Conservation (phyloP, 352 stramenopile genomes). For the Pythium phragmiticola region DNA sequence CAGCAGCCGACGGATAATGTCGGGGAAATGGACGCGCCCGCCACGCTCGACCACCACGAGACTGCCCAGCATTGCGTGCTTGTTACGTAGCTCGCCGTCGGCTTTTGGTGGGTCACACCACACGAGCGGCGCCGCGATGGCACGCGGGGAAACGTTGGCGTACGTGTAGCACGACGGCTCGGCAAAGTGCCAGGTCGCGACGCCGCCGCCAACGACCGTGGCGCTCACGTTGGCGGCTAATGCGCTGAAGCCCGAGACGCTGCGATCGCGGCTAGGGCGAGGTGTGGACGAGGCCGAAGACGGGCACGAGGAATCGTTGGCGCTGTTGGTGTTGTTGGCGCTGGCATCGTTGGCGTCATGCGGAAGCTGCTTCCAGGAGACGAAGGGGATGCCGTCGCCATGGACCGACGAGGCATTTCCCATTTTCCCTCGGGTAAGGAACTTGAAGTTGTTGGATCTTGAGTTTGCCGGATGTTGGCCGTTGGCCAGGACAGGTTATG, state of each 20-base stretch:
- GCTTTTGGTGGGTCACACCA: constrained; percentile 68
- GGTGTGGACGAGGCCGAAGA: neutral
- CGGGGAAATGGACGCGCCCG: constrained; percentile 78
- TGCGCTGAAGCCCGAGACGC: constrained; percentile 27
- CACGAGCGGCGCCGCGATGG: constrained; percentile 48
- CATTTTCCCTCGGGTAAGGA: constrained; percentile 4
- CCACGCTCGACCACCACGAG: constrained; percentile 80
- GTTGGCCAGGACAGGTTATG: neutral
- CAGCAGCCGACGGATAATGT: constrained; percentile 76
- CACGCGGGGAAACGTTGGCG: constrained; percentile 45
- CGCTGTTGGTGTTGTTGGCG: neutral
- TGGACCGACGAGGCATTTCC: constrained; percentile 24
- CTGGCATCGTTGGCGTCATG: neutral
- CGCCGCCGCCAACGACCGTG: constrained; percentile 25
- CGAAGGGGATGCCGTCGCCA: constrained; percentile 66
- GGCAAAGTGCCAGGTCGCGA: constrained; percentile 65
- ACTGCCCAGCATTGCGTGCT: constrained; percentile 48
- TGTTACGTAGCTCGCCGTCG: constrained; percentile 69
- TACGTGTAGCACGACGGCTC: constrained; percentile 84
- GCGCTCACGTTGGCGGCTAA: constrained; percentile 28
- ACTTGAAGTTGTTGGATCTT: constrained; percentile 16
- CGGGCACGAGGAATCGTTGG: neutral
- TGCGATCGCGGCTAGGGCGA: constrained; percentile 16
- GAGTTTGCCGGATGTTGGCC: neutral
- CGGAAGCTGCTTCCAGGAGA: constrained; percentile 46